Conservation (phyloP, 352 stramenopile species). For the Phytopythium litorale region DNA sequence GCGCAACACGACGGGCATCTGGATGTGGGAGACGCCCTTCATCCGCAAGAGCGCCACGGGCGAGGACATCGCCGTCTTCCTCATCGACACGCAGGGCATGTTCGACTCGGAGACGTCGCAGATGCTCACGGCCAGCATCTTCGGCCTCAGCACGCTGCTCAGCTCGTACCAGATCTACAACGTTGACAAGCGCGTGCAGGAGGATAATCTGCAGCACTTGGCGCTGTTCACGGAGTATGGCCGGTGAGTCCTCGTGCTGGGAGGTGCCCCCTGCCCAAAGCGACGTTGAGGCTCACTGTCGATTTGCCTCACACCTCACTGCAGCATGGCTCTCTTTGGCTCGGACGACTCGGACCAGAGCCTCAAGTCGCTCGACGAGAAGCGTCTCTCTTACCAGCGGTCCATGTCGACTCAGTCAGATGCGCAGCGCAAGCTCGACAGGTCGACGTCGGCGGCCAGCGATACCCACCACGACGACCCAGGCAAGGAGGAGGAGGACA, state of each 20-base stretch:
- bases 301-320: too few species aligned
- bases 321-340: conserved; percentile 73
- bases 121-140: conserved; percentile 98
- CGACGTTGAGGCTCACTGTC: neutral
- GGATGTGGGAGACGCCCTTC: conserved; percentile 99
- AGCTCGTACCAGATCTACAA: conserved; percentile 99
- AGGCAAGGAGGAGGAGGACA: conserved; percentile 23
- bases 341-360: conserved; percentile 22
- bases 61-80: conserved; percentile 92
- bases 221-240: conserved; percentile 99
- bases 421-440: conserved; percentile 23
- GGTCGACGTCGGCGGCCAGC: conserved; percentile 31
- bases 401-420: conserved; percentile 17
- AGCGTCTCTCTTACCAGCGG: conserved; percentile 16
- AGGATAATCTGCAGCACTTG: conserved; percentile 99
- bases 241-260: conserved; percentile 38
- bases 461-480: conserved; percentile 18
- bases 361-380: conserved; percentile 1
- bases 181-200: conserved; percentile 98
- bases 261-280: conserved; percentile 12
- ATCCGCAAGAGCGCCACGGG: conserved; percentile 86
- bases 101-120: conserved; percentile 99
- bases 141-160: conserved; percentile 96
- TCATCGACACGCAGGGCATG: conserved; percentile 99
- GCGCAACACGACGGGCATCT: conserved; percentile 98